Conservation (phyloP, 2,329 filamentous ascomycete species). For the Bisporella sp. region DNA sequence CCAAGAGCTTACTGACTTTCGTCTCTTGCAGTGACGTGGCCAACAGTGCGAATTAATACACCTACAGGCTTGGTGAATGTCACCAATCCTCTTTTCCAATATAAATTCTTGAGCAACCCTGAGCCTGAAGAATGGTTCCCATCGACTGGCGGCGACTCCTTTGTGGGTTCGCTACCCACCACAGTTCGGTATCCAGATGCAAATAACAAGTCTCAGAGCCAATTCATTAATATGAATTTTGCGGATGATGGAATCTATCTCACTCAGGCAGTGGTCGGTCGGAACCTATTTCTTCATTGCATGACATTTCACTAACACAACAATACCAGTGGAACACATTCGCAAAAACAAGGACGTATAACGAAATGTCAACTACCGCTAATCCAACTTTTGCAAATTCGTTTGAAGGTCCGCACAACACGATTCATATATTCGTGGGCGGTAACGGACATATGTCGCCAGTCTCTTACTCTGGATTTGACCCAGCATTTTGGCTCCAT, state of each 20-base stretch:
- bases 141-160: constrained; percentile 34
- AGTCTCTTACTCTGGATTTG: constrained; percentile 37
- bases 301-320: no score
- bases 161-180: neutral
- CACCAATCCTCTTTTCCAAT: constrained; percentile 45
- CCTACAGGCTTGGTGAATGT: constrained; percentile 20
- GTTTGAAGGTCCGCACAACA: constrained; percentile 38
- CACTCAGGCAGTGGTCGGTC: no score
- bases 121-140: constrained; percentile 32
- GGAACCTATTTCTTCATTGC: no score
- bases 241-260: neutral
- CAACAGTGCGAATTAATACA: constrained; percentile 23
- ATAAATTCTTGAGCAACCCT: constrained; percentile 33
- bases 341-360: constrained; percentile 17
- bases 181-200: neutral
- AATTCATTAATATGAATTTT: neutral
- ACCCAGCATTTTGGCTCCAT: constrained; percentile 44
- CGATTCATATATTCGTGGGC: constrained; percentile 34
- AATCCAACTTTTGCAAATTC: constrained; percentile 30
- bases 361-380: constrained; percentile 29
- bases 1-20: constrained; percentile 22
- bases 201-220: neutral
- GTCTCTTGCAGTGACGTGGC: constrained; percentile 19
- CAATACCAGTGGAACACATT: neutral
- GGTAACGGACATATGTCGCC: constrained; percentile 33